Percentiles rank a stretch among this genome's conserved stretches.
phyloP scores from a whole-genome alignment of 2,329 filamentous ascomycete genomes.

The Diaporthe amygdali region DNA sequence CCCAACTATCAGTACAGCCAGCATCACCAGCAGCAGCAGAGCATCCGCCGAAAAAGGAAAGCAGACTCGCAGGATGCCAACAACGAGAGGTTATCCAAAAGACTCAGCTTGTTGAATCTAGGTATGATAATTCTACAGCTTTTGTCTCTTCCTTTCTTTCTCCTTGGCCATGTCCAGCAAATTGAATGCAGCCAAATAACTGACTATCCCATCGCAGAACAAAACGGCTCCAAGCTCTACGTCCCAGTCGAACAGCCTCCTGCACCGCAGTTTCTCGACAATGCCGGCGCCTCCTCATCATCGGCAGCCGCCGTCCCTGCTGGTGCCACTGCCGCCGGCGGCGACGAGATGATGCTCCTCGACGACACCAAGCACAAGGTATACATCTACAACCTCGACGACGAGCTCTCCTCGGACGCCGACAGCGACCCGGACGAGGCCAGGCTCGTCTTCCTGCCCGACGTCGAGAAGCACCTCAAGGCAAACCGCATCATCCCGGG shows the following conservation, averaged over 20 bases:
- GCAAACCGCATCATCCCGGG: conserved; percentile 72
- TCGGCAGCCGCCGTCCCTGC: conserved; percentile 25
- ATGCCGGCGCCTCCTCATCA: conserved; percentile 20
- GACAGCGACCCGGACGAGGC: conserved; percentile 61
- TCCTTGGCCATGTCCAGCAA: neutral
- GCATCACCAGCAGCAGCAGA: conserved; percentile 22
- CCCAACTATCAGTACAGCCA: neutral
- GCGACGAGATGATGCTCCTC: conserved; percentile 82
- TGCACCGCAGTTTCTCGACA: conserved; percentile 18
- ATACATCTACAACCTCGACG: conserved; percentile 90
- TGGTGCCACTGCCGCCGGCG: conserved; percentile 30
- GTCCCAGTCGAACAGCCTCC: conserved; percentile 63
- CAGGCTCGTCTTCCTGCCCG: conserved; percentile 78
- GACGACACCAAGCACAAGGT: conserved; percentile 88
- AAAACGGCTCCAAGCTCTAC: conserved; percentile 68
- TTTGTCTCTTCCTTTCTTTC: conserved; percentile 10
- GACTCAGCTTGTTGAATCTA: conserved; percentile 80
- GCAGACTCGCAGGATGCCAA: conserved; percentile 57
- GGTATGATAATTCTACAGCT: conserved; percentile 56
- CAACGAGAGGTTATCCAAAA: conserved; percentile 81
- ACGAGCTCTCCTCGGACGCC: conserved; percentile 70
- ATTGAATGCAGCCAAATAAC: neutral
- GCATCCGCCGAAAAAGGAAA: conserved; percentile 60
- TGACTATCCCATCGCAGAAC: conserved; percentile 49
- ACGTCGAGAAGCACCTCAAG: conserved; percentile 82